Conservation (phyloP, 2,329 filamentous ascomycete species). For the Zymoseptoria ardabiliae region DNA sequence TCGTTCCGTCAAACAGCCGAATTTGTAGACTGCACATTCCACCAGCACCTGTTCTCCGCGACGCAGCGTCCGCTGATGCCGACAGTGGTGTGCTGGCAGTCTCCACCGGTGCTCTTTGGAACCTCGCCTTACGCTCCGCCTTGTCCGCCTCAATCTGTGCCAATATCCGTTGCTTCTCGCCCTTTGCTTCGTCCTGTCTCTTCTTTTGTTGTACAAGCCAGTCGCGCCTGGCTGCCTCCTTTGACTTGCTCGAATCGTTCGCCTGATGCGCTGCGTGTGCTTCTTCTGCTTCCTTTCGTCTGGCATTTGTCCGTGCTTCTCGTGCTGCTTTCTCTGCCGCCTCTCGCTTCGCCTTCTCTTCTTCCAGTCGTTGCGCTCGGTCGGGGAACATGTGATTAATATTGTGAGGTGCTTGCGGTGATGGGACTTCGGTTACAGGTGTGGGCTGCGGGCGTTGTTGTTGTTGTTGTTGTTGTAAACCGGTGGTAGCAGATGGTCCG, state of each 20-base stretch:
- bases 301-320: constrained; percentile 30
- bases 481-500: background rate
- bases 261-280: constrained; percentile 18
- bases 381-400: constrained; percentile 41
- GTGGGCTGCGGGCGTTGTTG: constrained; percentile 2
- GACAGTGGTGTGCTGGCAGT: constrained; percentile 10
- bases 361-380: constrained; percentile 42
- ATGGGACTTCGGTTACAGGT: background rate
- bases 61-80: constrained; percentile 14
- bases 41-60: constrained; percentile 12
- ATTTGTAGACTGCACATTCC: constrained; percentile 54
- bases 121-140: constrained; percentile 54
- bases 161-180: constrained; percentile 65
- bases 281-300: constrained; percentile 33
- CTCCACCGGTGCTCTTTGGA: constrained; percentile 33
- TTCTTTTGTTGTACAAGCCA: constrained; percentile 44
- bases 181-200: constrained; percentile 56
- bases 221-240: constrained; percentile 27
- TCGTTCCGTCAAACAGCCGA: constrained; percentile 75
- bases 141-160: constrained; percentile 72
- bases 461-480: background rate
- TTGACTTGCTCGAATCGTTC: constrained; percentile 31
- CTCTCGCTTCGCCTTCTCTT: constrained; percentile 35
- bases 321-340: constrained; percentile 44
- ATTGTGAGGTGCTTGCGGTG: constrained; percentile 1